These are phyloP conservation scores for Paramecium biaurelia DNA, from an alignment of 73 alveolate species.

Conservation along the genomic window DNA sequence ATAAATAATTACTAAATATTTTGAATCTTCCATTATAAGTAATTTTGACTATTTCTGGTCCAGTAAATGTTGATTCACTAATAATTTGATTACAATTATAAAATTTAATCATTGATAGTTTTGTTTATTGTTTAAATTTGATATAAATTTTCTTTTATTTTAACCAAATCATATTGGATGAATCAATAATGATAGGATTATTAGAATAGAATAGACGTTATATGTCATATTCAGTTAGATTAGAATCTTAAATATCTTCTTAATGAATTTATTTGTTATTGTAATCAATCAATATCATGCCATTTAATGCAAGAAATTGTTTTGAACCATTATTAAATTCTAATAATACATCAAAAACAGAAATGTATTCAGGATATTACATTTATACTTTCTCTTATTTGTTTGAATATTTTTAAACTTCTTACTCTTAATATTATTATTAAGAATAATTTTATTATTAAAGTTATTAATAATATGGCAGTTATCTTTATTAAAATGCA, in stretches of 20 bases:
- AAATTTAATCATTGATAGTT: not conserved
- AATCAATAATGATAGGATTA: not conserved
- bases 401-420: not conserved
- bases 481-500: not conserved
- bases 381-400: not conserved
- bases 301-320: not conserved
- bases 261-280: not conserved
- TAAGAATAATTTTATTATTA: not conserved
- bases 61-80: not conserved
- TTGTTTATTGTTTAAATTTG: not conserved
- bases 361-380: not conserved
- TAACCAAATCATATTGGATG: not conserved
- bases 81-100: not conserved
- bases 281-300: not conserved
- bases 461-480: not conserved
- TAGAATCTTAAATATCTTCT: not conserved
- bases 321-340: not conserved
- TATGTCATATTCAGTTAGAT: not conserved
- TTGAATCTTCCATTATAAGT: not conserved
- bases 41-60: slow-evolving; percentile 12
- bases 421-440: not conserved
- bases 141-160: not conserved
- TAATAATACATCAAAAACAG: not conserved
- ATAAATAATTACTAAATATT: not conserved
- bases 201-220: not conserved